A percentile compares a stretch with the other conserved stretches of the same genome.
Conservation (phyloP, 306 rosid species). For the Vigna trinervia region DNA sequence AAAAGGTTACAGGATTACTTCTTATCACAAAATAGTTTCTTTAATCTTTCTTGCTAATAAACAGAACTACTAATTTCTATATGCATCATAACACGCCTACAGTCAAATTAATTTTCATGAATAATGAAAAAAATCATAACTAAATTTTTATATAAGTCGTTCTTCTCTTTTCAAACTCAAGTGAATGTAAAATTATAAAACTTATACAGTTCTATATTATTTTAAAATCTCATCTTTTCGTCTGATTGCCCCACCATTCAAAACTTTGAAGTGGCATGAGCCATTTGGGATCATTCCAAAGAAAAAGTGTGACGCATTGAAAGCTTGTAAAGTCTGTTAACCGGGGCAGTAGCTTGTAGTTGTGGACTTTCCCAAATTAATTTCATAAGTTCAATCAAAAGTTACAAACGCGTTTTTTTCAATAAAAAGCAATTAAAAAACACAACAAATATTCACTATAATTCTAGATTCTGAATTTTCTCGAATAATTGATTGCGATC, state of each 20-base stretch:
- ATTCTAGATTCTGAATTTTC: neutral
- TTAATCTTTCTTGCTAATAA: too few species aligned
- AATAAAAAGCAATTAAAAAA: neutral
- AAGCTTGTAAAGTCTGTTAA: slow-evolving; percentile 23
- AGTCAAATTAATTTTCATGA: too few species aligned
- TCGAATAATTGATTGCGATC: too few species aligned
- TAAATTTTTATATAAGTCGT: too few species aligned
- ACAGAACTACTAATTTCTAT: too few species aligned
- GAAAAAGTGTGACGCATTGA: slow-evolving; percentile 16
- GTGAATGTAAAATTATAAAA: too few species aligned
- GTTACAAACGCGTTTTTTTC: too few species aligned
- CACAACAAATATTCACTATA: too few species aligned
- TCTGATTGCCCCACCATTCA: slow-evolving; percentile 1
- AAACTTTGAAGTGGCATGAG: neutral
- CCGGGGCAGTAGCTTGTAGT: neutral
- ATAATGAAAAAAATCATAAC: too few species aligned
- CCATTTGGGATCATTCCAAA: neutral
- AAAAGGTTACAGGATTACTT: too few species aligned
- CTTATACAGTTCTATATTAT: neutral
- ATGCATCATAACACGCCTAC: too few species aligned
- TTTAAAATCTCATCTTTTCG: neutral
- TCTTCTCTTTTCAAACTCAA: neutral
- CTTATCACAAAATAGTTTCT: too few species aligned
- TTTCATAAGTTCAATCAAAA: neutral
- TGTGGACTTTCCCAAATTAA: slow-evolving; percentile 30